Evolutionary conservation across 1,139 yeast species (phyloP), one percentile per base, ranked within the genome.

Genomic region (Lodderomyces metapsilosis): DNA sequence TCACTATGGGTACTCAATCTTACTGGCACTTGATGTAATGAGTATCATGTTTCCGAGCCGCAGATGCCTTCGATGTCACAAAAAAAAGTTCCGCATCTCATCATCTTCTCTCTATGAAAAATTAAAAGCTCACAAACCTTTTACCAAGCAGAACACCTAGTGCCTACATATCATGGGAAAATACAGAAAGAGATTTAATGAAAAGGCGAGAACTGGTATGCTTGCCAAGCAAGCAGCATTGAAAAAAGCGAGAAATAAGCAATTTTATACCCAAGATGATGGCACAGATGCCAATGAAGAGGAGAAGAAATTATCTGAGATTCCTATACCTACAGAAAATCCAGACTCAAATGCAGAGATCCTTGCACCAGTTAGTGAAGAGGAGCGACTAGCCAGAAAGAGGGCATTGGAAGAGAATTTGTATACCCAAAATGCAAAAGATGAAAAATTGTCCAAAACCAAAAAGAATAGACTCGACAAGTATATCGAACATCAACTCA

Each of bases 141-240:
- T n/a, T n/a, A n/a, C n/a, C n/a, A n/a, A n/a, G n/a, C n/a, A n/a
- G n/a, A n/a, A n/a, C n/a, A n/a, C n/a, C n/a, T n/a, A n/a, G n/a
- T n/a, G n/a, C n/a, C n/a, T n/a, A n/a, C n/a, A n/a, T n/a, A n/a
- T n/a, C n/a, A 87, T 88, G 96, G 96, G 92, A 45, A 85, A 84
- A 50, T 87, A 85, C 60, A 76, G 94, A 53, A 78, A 79, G 60
- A 65, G 96, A 48, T 85, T 83, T 68, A 88, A 88, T 61, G 95
- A 84, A 61, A 86, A 85, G 69, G 95, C 95, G 43, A 78, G 95
- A 30, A 58, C 88, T 3, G 95, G 96, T 24, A 84, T 84, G 78
- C 82, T 88, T 55, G 84, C 91, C 31, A 87, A 84, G 69, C 87
- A 84, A 58, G 82, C 84, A 28, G 82, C 83, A 37, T 68, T 88